Evolutionary conservation across 2,329 filamentous ascomycete species (phyloP), one percentile per base, ranked within the genome.

Genomic region (Colletotrichum euphorbiae): DNA sequence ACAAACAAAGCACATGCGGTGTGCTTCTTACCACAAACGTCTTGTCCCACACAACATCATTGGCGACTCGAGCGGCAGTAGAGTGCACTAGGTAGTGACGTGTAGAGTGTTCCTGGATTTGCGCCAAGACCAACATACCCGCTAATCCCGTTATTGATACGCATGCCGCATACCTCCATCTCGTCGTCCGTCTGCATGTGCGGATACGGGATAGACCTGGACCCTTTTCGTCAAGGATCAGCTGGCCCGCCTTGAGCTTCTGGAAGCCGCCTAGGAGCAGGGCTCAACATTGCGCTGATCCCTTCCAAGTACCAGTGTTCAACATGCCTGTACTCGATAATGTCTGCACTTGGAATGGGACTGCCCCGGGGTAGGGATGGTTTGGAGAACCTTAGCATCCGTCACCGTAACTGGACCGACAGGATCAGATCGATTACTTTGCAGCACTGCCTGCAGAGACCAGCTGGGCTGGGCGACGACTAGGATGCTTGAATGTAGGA

Each of bases 201-300:
- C 54, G 48, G 48, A 58, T 50, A 66, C 48, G 40, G 59, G 15
- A 21, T 24, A 43, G 21, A 46, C 21, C 17, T 12, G 17, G 36
- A 9, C 45, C 38, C 38, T 67, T 45, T 45, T 46, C 28, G 42
- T 36, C 42, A 43, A 28, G 61, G 62, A 50, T 66, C 48, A 60
- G 52, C 42, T 69, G 48, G 19, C 42, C 61, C 65, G 55, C 61
- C 21, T n/a, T 55, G 40, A 60, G 54, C 66, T 69, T 69, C 66
- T 60, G 42, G 66, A 68, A 69, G 61, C 46, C 38, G 65, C 19
- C 50, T 46, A 36, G 48, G 42, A 59, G 55, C 66, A 69, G 54
- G 61, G 42, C 24, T 59, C 6, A 61, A 19, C 54, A 31, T n/a
- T 17, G 24, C 33, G 43, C 43, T 38, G 64, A 58, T 40, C 61